Evolutionary conservation across 2,329 filamentous ascomycete species (phyloP).

Genomic region (Epichloe uncinata): DNA sequence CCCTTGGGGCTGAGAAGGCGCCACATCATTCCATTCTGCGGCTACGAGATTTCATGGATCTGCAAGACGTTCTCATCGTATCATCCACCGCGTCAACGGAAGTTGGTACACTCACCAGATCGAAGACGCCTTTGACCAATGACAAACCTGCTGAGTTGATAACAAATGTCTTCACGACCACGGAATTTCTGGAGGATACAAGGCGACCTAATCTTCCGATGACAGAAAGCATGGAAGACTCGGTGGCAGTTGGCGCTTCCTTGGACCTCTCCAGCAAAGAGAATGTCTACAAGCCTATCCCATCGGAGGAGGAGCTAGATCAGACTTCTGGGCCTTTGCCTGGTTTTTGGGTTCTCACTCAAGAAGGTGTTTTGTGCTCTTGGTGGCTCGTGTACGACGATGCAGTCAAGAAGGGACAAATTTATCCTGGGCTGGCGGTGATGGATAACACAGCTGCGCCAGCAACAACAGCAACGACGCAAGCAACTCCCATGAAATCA

Average conservation of each 20-base stretch:
- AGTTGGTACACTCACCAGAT: constrained; percentile 64
- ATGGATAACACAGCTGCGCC: constrained; percentile 24
- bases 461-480: constrained; percentile 16
- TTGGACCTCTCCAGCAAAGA: constrained; percentile 77
- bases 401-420: constrained; percentile 59
- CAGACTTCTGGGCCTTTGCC: constrained; percentile 72
- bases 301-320: constrained; percentile 60
- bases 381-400: constrained; percentile 94
- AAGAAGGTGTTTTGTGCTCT: constrained; percentile 69
- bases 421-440: constrained; percentile 56
- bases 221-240: constrained; percentile 42
- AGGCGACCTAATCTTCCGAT: constrained; percentile 64
- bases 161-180: constrained; percentile 58
- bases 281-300: constrained; percentile 65
- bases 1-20: constrained; percentile 51
- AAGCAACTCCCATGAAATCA: constrained; percentile 16
- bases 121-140: constrained; percentile 51
- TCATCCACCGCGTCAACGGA: constrained; percentile 70
- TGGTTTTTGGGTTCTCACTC: constrained; percentile 71
- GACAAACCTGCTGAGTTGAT: constrained; percentile 46
- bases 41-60: constrained; percentile 63
- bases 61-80: constrained; percentile 72
- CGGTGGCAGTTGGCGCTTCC: constrained; percentile 68
- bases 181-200: constrained; percentile 59
- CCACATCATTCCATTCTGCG: constrained; percentile 70